Evolutionary conservation across 768 basidiomycete species (phyloP), one percentile per base, ranked within the genome.

Genomic region (Xerocomus spinulosus): DNA sequence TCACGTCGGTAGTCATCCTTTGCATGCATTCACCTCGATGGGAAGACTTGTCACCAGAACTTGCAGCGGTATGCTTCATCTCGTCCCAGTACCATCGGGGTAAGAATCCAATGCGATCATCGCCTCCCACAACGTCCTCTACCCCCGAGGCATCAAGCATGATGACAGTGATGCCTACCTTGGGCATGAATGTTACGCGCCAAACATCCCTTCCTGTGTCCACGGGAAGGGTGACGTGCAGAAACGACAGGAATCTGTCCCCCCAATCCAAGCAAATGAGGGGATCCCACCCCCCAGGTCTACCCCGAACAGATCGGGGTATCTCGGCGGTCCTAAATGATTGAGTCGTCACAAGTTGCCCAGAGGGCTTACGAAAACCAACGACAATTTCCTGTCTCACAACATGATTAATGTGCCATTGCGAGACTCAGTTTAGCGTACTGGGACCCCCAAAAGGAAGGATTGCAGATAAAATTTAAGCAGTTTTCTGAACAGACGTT

Each of bases 401-500:
- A 50, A 34, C 45, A 24, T 42, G 10, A 48, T 49, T 29, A 54
- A n/a, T n/a, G 42, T 36, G 18, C 5, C 34, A 24, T 33, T 7
- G 29, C 35, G 39, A 7, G 42, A 30, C 14, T 36, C 28, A 20
- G 39, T 42, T 43, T 10, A 28, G 64, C 83, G 56, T 63, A 86
- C 86, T 18, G 91, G 92, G n/a, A 94, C 90, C 41, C 92, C 92
- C 45, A 94, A 79, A 23, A 94, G 76, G 66, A 91, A 93, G 1
- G 90, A 92, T 60, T 94, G 92, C 51, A 92, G 81, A 72, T 92
- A 93, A 67, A 91, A 91, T 60, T 90, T 92, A 49, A 94, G 78
- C n/a, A 94, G 70, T 62, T 94, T 94, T 64, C 87, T 92, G 61
- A 43, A 47, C 46, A 36, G 26, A 48, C 7, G 44, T 17, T 55